Evolutionary conservation across 352 stramenopile species (phyloP).

Genomic region (Phytopythium mirpurense): DNA sequence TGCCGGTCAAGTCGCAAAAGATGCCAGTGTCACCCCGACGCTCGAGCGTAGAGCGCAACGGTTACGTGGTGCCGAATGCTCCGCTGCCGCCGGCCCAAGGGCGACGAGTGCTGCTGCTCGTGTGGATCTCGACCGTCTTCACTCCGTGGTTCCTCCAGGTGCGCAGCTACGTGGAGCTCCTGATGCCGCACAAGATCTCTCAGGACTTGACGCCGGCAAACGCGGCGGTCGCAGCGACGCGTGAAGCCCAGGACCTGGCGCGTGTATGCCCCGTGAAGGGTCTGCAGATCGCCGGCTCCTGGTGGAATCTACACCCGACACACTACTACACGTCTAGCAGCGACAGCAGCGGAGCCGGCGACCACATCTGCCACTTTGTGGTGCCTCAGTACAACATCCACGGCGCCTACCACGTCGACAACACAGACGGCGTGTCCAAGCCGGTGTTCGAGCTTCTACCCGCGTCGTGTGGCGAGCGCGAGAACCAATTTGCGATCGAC

Average conservation of each 20-base stretch:
- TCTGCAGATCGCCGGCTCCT: slow-evolving; percentile 8
- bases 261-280: slow-evolving; percentile 10
- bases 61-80: too few species aligned
- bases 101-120: too few species aligned
- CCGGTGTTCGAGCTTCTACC: not conserved
- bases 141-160: slow-evolving; percentile 10
- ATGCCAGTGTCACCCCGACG: too few species aligned
- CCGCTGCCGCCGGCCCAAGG: too few species aligned
- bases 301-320: slow-evolving; percentile 14
- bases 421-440: not conserved
- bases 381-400: slow-evolving; percentile 21
- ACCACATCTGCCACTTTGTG: slow-evolving; percentile 16
- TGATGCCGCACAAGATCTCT: slow-evolving; percentile 10
- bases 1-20: too few species aligned
- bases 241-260: slow-evolving; percentile 5
- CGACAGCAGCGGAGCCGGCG: not conserved
- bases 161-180: slow-evolving; percentile 15
- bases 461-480: not conserved
- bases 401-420: slow-evolving; percentile 10
- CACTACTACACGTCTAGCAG: slow-evolving; percentile 12
- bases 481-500: slow-evolving; percentile 2
- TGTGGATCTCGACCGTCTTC: slow-evolving; percentile 2
- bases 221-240: too few species aligned
- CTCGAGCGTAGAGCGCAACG: too few species aligned
- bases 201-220: not conserved